Percentiles rank a stretch among this genome's conserved stretches.
Conservation (phyloP, 805 yeast species). For the Candida insectalens region DNA sequence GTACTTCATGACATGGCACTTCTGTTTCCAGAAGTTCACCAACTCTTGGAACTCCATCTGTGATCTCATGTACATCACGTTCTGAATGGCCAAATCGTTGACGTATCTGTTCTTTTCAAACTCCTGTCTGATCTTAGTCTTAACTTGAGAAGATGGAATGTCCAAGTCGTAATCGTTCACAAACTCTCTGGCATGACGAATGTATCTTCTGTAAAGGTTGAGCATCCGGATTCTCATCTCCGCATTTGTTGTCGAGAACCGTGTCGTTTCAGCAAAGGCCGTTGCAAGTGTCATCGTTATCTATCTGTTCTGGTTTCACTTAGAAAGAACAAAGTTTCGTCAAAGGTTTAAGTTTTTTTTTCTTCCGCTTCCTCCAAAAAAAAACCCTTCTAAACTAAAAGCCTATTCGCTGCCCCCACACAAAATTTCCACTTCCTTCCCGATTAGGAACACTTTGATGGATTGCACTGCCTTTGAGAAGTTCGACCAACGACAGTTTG, state of each 20-base stretch:
- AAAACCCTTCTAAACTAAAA: no score
- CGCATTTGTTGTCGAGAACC: slow-evolving; percentile 46
- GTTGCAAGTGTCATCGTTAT: slow-evolving; percentile 53
- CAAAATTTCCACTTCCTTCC: no score
- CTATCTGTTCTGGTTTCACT: no score
- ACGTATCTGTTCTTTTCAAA: slow-evolving; percentile 79
- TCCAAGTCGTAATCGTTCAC: slow-evolving; percentile 63
- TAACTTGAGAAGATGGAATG: slow-evolving; percentile 67
- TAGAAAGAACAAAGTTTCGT: no score
- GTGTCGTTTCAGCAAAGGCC: slow-evolving; percentile 76
- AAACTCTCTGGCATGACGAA: slow-evolving; percentile 41
- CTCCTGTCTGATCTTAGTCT: slow-evolving; percentile 82
- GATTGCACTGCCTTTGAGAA: slow-evolving; percentile 33
- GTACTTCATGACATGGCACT: slow-evolving; percentile 74
- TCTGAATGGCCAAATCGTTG: slow-evolving; percentile 51
- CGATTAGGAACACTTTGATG: no score
- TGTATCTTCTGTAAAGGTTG: slow-evolving; percentile 62
- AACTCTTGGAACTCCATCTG: slow-evolving; percentile 88
- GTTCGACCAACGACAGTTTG: slow-evolving; percentile 42
- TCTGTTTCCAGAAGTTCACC: slow-evolving; percentile 85
- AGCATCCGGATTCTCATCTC: slow-evolving; percentile 60
- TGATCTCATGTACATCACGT: slow-evolving; percentile 69
- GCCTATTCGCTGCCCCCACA: no score
- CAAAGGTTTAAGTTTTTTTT: no score
- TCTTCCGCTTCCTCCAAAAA: no score